Evolutionary conservation across 2,329 filamentous ascomycete species (phyloP).

Genomic region (Penicillium sp.): DNA sequence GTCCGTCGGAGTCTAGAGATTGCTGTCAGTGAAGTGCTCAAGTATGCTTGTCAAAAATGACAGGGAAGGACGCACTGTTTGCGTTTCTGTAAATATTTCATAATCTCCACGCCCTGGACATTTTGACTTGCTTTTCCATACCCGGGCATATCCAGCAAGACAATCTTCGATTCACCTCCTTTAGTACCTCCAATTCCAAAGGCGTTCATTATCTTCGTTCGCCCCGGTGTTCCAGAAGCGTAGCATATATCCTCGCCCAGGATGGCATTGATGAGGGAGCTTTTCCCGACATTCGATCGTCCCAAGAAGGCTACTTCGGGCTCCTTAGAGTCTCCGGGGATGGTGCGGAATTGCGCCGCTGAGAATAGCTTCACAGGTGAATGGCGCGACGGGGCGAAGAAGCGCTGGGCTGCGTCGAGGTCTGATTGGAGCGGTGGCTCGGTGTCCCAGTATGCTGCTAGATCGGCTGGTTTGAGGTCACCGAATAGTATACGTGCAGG

Average conservation of each 20-base stretch:
- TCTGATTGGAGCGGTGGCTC: constrained; percentile 33
- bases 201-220: constrained; percentile 63
- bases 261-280: constrained; percentile 62
- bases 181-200: constrained; percentile 57
- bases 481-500: constrained; percentile 19
- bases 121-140: constrained; percentile 61
- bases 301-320: constrained; percentile 66
- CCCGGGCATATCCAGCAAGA: constrained; percentile 68
- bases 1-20: constrained; percentile 50
- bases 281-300: constrained; percentile 68
- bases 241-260: constrained; percentile 51
- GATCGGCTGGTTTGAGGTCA: constrained; percentile 29
- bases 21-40: constrained; percentile 3
- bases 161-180: constrained; percentile 44
- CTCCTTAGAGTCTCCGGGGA: constrained; percentile 50
- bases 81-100: constrained; percentile 62
- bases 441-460: constrained; percentile 52
- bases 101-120: constrained; percentile 63
- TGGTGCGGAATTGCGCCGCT: constrained; percentile 56
- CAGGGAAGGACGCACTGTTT: constrained; percentile 48
- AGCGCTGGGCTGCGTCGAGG: constrained; percentile 41
- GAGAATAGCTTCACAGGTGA: constrained; percentile 58
- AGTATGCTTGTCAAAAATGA: not conserved
- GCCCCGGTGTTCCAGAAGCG: constrained; percentile 57
- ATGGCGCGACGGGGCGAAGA: constrained; percentile 45